Evolutionary conservation across 306 rosid genomes (phyloP), one percentile per base, ranked within the genome.

Genomic region (Parietaria judaica): DNA sequence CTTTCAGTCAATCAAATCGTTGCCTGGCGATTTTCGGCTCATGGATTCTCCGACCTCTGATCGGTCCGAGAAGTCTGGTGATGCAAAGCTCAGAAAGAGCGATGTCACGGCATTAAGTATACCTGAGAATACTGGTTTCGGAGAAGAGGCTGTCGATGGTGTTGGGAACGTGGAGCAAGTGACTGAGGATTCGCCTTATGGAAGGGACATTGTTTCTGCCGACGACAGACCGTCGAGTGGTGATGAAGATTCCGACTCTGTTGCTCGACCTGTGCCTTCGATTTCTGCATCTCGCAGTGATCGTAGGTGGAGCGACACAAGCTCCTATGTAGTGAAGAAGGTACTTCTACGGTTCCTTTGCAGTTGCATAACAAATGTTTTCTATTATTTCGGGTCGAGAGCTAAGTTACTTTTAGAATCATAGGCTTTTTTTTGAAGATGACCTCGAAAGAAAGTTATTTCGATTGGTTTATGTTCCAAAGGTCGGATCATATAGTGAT

Each of bases 181-280:
- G 3, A 73, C 71, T 58, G 95, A 84, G 64, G 99, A 92, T 48
- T 92, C 99, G 1, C 99, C 99, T 1, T 92, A 92, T 60, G 43
- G 74, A 44, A 82, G 71, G 51, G 74, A 78, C 50, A 57, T 50
- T 7, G 62, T 68, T 62, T 68, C 78, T 56, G 65, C 69, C 34
- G 81, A 84, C 65, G 81, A 79, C 44, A 73, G 84, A 55, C 85
- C 80, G 3, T 58, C 81, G 0, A 50, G 62, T 57, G 72, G 76
- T 53, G 85, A 84, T 67, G 89, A 81, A 72, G 96, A 88, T n/a
- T 67, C 64, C 8, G 84, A 69, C 60, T 69, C 82, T 65, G 80
- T 71, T 53, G 62, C 84, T 14, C 70, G 72, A 65, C 85, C 85
- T 34, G 61, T 77, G 15, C 82, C 87, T 35, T 81, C 94, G 57